phyloP scores from a whole-genome alignment of 192 early-diverging fungal genomes.

The Podila clonocystis region DNA sequence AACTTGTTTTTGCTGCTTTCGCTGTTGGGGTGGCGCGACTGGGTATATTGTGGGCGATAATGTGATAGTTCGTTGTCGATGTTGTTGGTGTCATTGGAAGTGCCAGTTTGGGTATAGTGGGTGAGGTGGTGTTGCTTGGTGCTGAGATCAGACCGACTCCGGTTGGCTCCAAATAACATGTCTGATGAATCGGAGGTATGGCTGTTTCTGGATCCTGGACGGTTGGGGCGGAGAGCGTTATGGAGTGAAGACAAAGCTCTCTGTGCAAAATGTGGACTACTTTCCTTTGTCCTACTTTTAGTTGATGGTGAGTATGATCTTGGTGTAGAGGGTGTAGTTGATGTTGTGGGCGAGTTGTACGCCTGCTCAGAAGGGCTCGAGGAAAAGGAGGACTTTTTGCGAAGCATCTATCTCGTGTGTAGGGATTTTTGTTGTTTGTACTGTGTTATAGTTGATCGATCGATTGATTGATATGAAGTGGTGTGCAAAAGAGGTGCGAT shows the following conservation, averaged over 20 bases:
- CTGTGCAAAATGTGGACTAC: slow-evolving; percentile 5
- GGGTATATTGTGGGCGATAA: neutral
- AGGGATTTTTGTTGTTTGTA: too few relatives aligned
- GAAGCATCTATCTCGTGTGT: slow-evolving; percentile 20
- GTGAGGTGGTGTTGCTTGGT: slow-evolving; percentile 7
- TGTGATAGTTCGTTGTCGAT: neutral
- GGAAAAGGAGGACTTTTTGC: slow-evolving; percentile 36
- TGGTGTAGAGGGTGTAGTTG: neutral
- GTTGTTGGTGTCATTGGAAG: neutral
- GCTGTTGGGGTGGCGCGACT: neutral
- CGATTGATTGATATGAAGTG: too few relatives aligned
- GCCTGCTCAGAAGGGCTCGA: slow-evolving; percentile 23
- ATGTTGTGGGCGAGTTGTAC: slow-evolving; percentile 8
- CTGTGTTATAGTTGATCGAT: too few relatives aligned
- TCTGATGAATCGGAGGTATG: neutral
- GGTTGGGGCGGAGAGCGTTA: slow-evolving; percentile 27
- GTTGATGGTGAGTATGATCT: neutral
- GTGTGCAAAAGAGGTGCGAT: too few relatives aligned
- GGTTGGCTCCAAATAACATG: neutral
- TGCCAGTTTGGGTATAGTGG: neutral
- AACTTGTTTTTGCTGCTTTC: neutral
- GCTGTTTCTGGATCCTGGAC: neutral
- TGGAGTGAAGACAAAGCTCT: slow-evolving; percentile 29
- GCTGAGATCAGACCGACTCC: neutral
- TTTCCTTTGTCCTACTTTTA: neutral